Base-by-base conservation (phyloP, 768 basidiomycete genomes). In the Boletellus emodensis region DNA sequence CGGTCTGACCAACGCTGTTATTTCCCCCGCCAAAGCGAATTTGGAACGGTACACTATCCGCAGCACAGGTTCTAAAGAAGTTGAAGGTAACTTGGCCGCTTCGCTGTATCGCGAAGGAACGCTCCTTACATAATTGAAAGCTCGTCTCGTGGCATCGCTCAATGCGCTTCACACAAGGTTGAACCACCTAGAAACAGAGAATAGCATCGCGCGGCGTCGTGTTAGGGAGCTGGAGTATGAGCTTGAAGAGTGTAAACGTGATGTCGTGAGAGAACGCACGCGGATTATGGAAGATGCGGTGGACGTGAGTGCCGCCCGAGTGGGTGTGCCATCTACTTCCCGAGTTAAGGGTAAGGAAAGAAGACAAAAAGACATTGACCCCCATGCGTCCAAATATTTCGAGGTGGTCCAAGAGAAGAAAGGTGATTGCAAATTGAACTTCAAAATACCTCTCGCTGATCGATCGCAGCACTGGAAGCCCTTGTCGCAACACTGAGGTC, bases 171-270 rank as follows among this genome's bases (percentile, higher is more conserved):
- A 87, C 55, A 69, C 75, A 26, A 84, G 87, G 54, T 72, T 95
- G 9, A 74, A 81, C 14, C 77, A 84, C 35, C 77, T 94, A 3
- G 89, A 94, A 59, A 78, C 81, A 0, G 90, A 95, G 61, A 94
- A 94, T 57, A 75, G 83, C 4, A 79, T 90, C 9, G 92, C 91
- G 5, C 77, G 90, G 2, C 75, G 87, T 22, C 77, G 92, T 15
- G 88, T 96, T n/a, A 72, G 83, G 34, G 93, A 95, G 61, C 76
- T 96, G 3, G 94, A 96, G 67, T 72, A 78, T 48, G 94, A 95
- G 63, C 75, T 96, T 6, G 91, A 95, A 54, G 79, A 79, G 13
- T 89, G 88, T 56, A 90, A 87, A 62, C 76, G 79, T n/a, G 87
- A 94, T 40, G 85, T 89, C 3, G 79, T 76, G 1, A 72, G 75